Conservation (phyloP, 805 yeast genomes). For the Ogataea neopini region DNA sequence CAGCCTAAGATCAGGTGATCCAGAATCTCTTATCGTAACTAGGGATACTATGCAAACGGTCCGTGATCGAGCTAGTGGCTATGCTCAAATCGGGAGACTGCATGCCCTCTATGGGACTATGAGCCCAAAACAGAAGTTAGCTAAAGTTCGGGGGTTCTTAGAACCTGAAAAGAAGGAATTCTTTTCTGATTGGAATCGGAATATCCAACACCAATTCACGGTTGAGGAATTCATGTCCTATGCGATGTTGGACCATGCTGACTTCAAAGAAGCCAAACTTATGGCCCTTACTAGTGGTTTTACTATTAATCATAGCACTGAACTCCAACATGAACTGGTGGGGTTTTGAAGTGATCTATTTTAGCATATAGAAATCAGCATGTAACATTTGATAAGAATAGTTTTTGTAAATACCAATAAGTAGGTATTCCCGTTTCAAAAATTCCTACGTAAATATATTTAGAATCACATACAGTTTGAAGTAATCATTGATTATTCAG, state of each 20-base stretch:
- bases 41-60: slow-evolving; percentile 1
- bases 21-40: neutral
- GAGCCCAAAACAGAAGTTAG: neutral
- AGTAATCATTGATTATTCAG: too few relatives aligned
- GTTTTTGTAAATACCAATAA: too few relatives aligned
- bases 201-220: slow-evolving; percentile 2
- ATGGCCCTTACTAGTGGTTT: slow-evolving; percentile 3
- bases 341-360: too few relatives aligned
- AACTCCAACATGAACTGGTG: too few relatives aligned
- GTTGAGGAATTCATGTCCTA: neutral
- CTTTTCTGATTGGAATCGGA: slow-evolving; percentile 1
- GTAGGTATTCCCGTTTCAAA: too few relatives aligned
- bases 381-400: too few relatives aligned
- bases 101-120: slow-evolving; percentile 1
- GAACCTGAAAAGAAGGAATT: neutral
- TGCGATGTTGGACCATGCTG: neutral
- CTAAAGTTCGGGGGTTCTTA: neutral
- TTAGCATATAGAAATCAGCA: too few relatives aligned
- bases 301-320: neutral
- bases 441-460: too few relatives aligned
- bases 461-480: too few relatives aligned
- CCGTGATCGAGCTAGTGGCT: slow-evolving; percentile 1
- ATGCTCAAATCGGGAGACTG: neutral
- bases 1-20: neutral
- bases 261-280: neutral